Evolutionary conservation across 2,329 filamentous ascomycete genomes (phyloP).

Genomic region (Dactylellina drechsleri): DNA sequence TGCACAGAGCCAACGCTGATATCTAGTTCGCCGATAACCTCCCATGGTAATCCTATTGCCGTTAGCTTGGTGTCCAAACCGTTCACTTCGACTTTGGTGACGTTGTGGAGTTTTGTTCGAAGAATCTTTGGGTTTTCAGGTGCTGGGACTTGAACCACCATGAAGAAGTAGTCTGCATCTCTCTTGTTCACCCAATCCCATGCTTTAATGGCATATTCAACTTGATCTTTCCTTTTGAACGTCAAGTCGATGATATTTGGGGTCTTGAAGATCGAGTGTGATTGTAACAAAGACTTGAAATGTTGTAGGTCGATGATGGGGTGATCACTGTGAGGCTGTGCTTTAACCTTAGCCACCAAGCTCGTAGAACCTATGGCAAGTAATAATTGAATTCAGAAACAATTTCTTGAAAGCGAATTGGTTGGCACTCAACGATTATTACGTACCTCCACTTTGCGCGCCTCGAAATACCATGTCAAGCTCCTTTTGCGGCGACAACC

Average conservation of each 20-base stretch:
- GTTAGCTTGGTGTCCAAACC: slow-evolving; percentile 5
- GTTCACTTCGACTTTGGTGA: slow-evolving; percentile 19
- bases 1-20: background rate
- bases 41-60: slow-evolving; percentile 8
- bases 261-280: background rate
- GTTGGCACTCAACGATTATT: background rate
- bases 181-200: slow-evolving; percentile 10
- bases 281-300: slow-evolving; percentile 14
- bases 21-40: slow-evolving; percentile 21
- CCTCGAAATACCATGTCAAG: slow-evolving; percentile 6
- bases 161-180: slow-evolving; percentile 16
- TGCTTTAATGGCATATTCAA: background rate
- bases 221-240: slow-evolving; percentile 9
- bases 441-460: background rate
- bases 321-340: slow-evolving; percentile 5
- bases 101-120: slow-evolving; percentile 5
- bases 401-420: background rate
- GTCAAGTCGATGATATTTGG: slow-evolving; percentile 17
- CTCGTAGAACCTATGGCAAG: background rate
- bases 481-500: slow-evolving; percentile 8
- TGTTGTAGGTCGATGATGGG: slow-evolving; percentile 10
- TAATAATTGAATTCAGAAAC: background rate
- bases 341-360: background rate
- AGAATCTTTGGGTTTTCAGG: slow-evolving; percentile 8
- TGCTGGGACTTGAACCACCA: slow-evolving; percentile 14